A percentile compares a stretch with the other conserved stretches of the same genome.
phyloP scores from a whole-genome alignment of 352 stramenopile genomes.

The Globisporangium cylindrosporum region DNA sequence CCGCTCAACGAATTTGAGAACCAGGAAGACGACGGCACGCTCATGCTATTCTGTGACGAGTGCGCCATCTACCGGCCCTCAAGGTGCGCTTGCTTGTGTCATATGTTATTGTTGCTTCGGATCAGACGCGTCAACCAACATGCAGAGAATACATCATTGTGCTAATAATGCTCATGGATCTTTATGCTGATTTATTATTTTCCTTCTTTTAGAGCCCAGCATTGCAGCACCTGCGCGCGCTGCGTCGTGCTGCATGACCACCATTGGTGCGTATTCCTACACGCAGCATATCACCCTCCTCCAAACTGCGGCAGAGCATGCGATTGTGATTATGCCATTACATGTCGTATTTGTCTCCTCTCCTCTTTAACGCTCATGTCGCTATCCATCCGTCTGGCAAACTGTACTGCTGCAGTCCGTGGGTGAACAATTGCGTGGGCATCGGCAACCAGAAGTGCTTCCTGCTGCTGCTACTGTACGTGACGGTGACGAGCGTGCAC shows the following conservation, averaged over 20 bases:
- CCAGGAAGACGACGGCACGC: slow-evolving; percentile 67
- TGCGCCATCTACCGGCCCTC: slow-evolving; percentile 75
- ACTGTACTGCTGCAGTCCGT: slow-evolving; percentile 41
- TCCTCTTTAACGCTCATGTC: background rate
- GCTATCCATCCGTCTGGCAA: background rate
- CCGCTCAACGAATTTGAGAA: slow-evolving; percentile 60
- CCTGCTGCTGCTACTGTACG: slow-evolving; percentile 78
- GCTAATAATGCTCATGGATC: background rate
- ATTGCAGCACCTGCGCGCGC: slow-evolving; percentile 74
- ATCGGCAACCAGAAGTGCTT: slow-evolving; percentile 83
- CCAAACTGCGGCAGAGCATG: background rate
- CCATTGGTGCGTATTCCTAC: slow-evolving; percentile 55
- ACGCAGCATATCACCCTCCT: background rate
- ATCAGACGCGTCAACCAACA: background rate
- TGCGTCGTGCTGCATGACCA: slow-evolving; percentile 83
- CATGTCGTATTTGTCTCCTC: background rate
- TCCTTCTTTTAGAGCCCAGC: slow-evolving; percentile 45
- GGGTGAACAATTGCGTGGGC: slow-evolving; percentile 87
- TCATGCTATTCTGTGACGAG: slow-evolving; percentile 79
- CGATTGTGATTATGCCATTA: background rate
- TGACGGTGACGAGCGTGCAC: slow-evolving; percentile 55
- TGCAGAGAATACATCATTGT: background rate
- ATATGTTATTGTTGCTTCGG: background rate
- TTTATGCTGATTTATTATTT: background rate
- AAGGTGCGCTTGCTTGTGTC: slow-evolving; percentile 31